Conservation (phyloP, 441 rosid species). For the Brassica hybrid region DNA sequence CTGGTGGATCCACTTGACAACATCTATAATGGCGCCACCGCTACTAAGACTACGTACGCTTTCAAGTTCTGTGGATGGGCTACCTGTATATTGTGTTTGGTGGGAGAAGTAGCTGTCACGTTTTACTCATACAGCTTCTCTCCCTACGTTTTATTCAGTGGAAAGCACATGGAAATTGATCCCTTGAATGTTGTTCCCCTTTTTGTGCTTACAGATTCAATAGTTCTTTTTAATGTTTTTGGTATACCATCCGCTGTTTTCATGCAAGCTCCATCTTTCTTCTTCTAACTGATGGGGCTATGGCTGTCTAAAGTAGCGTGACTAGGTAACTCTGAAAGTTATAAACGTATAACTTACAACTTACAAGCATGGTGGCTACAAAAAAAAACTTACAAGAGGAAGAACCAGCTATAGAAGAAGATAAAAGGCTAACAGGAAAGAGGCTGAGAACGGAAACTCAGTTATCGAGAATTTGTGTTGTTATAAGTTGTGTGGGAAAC, state of each 20-base stretch:
- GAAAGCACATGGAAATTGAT: no score
- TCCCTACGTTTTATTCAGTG: no score
- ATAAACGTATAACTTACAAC: no score
- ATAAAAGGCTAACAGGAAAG: neutral
- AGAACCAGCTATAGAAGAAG: no score
- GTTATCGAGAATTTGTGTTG: neutral
- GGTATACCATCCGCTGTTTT: neutral
- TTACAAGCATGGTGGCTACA: no score
- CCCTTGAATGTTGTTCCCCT: neutral
- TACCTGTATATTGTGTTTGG: neutral
- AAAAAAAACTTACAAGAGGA: no score
- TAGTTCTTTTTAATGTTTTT: neutral
- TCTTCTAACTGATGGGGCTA: neutral
- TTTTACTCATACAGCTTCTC: no score
- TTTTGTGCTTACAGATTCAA: neutral
- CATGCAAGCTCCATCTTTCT: neutral
- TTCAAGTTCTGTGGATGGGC: neutral
- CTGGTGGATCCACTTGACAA: no score
- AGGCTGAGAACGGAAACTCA: neutral
- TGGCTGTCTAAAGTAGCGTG: no score
- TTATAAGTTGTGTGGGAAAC: neutral
- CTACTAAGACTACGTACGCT: neutral
- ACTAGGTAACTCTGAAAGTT: no score
- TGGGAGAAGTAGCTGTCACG: no score
- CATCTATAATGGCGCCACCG: neutral